Conservation (phyloP, 2,329 filamentous ascomycete genomes). For the Raffaelea albimanens region DNA sequence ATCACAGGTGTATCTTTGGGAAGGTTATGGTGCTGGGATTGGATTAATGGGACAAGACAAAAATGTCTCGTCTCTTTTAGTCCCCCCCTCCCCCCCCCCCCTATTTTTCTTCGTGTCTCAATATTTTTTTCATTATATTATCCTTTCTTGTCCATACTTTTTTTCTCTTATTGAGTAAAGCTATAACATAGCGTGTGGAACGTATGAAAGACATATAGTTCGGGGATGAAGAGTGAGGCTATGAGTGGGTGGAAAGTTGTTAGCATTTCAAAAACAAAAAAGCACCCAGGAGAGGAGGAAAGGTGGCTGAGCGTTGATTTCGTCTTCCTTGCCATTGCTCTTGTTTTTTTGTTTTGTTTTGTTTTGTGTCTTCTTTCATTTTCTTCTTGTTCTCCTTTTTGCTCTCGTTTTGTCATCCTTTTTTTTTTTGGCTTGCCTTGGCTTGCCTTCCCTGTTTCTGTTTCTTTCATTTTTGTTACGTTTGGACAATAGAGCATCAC, state of each 20-base stretch:
- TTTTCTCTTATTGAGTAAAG: neutral
- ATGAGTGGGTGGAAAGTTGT: no score
- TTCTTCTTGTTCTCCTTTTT: neutral
- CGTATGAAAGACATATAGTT: no score
- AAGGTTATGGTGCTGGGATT: neutral
- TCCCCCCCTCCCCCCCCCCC: neutral
- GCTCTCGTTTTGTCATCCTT: neutral
- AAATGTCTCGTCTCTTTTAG: no score
- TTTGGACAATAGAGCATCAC: neutral
- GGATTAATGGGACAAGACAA: no score
- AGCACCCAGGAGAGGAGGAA: no score
- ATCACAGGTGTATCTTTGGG: no score
- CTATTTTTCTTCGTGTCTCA: neutral
- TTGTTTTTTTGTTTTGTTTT: neutral
- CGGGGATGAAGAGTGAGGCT: no score
- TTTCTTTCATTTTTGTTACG: neutral
- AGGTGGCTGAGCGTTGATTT: no score
- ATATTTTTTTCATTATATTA: neutral
- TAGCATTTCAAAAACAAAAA: no score
- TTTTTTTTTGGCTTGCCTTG: no score
- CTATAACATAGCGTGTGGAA: neutral
- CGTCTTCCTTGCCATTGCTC: no score
- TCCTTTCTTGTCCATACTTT: slow-evolving; percentile 2
- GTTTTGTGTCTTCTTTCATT: neutral
- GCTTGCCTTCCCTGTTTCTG: neutral